A percentile compares a stretch with the other conserved stretches of the same genome.
phyloP scores from a whole-genome alignment of 495 filamentous ascomycete species.

The Xylaria longipes region DNA sequence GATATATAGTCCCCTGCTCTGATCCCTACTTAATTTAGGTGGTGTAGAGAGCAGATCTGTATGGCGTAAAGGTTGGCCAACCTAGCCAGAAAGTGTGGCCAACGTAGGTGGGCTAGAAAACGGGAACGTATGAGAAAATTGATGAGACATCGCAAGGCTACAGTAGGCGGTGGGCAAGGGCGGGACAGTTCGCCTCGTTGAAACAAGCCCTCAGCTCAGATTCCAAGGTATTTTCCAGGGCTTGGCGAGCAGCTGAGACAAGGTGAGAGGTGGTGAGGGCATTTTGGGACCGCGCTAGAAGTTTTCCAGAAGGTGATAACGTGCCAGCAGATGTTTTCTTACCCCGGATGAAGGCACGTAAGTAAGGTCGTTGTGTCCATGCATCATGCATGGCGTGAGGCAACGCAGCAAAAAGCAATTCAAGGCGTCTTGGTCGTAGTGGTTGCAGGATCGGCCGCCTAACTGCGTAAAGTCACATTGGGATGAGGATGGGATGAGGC shows the following conservation, averaged over 20 bases:
- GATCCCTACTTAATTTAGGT: too few relatives aligned
- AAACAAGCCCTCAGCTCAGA: not conserved
- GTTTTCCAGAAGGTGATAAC: slow-evolving; percentile 47
- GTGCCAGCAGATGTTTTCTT: not conserved
- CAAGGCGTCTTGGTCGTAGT: not conserved
- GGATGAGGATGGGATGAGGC: slow-evolving; percentile 7
- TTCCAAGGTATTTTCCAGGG: not conserved
- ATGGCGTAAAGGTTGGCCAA: too few relatives aligned
- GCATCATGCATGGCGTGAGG: slow-evolving; percentile 12
- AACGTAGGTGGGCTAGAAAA: too few relatives aligned
- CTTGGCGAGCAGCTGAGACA: not conserved
- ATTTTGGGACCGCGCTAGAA: slow-evolving; percentile 41
- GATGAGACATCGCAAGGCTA: not conserved
- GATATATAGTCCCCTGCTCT: too few relatives aligned
- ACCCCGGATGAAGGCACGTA: slow-evolving; percentile 5
- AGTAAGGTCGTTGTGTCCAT: not conserved
- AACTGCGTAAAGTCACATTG: not conserved
- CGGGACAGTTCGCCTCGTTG: not conserved
- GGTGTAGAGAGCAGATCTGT: too few relatives aligned
- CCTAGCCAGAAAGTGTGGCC: too few relatives aligned
- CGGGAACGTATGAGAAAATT: not conserved
- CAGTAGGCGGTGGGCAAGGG: not conserved
- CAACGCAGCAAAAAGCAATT: not conserved
- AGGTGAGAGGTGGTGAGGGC: not conserved
- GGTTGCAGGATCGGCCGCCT: not conserved